Percentiles rank a stretch among this genome's conserved stretches.
Conservation (phyloP, 2,329 filamentous ascomycete species). For the Mycocentrospora acerina region DNA sequence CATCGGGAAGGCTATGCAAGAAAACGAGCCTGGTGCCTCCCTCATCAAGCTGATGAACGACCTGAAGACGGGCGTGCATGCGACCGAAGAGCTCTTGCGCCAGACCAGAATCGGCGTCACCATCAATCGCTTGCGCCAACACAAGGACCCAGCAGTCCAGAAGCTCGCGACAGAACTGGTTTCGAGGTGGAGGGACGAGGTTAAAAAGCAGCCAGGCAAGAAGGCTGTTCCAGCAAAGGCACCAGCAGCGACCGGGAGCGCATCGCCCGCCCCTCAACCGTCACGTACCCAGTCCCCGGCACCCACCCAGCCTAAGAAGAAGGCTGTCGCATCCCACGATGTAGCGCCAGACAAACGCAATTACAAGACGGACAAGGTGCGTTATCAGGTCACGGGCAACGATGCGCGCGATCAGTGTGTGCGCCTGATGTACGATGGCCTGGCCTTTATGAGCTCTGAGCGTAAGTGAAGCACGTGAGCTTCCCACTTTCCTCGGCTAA, state of each 20-base stretch:
- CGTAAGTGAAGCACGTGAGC: conserved; percentile 31
- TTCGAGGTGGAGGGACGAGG: conserved; percentile 79
- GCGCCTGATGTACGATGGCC: conserved; percentile 89
- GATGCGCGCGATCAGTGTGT: conserved; percentile 79
- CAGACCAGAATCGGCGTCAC: conserved; percentile 89
- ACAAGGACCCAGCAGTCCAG: conserved; percentile 73
- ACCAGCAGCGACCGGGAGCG: conserved; percentile 24
- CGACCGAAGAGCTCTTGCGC: conserved; percentile 86
- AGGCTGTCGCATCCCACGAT: conserved; percentile 43
- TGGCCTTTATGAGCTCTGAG: conserved; percentile 69
- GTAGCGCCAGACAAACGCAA: conserved; percentile 74
- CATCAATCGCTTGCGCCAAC: conserved; percentile 80
- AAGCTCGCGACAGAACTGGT: conserved; percentile 80
- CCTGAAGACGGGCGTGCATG: conserved; percentile 76
- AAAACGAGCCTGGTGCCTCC: conserved; percentile 71
- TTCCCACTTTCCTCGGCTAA: conserved; percentile 17
- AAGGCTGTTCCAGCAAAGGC: conserved; percentile 23
- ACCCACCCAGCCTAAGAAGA: conserved; percentile 56
- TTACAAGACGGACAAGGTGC: conserved; percentile 78
- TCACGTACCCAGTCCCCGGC: conserved; percentile 47
- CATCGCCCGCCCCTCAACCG: conserved; percentile 37
- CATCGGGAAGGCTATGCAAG: conserved; percentile 74
- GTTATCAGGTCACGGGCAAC: conserved; percentile 73
- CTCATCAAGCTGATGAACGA: conserved; percentile 74
- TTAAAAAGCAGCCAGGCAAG: conserved; percentile 56